Evolutionary conservation across 1,139 yeast genomes (phyloP).

Genomic region (Zygoascus meyerae): DNA sequence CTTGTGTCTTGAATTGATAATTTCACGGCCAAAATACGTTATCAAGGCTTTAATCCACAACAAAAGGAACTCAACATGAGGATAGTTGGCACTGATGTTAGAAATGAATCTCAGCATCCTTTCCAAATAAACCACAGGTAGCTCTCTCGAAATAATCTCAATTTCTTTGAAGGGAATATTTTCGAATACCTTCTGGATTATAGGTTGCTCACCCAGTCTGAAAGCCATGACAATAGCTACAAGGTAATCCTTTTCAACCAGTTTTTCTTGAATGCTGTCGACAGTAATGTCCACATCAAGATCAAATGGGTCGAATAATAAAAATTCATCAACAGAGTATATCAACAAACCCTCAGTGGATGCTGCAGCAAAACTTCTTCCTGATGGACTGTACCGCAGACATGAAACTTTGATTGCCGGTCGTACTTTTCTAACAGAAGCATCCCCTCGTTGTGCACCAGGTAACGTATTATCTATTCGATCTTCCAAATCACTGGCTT

Average conservation of each 20-base stretch:
- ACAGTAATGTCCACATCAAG: slow-evolving; percentile 91
- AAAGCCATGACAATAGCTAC: slow-evolving; percentile 89
- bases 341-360: slow-evolving; percentile 89
- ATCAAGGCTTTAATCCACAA: slow-evolving; percentile 72
- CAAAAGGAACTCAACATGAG: slow-evolving; percentile 78
- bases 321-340: slow-evolving; percentile 69
- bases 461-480: slow-evolving; percentile 73
- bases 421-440: slow-evolving; percentile 67
- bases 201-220: slow-evolving; percentile 74
- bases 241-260: slow-evolving; percentile 65
- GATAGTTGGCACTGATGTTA: slow-evolving; percentile 62
- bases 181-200: slow-evolving; percentile 72
- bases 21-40: slow-evolving; percentile 70
- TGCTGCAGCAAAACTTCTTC: slow-evolving; percentile 89
- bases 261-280: slow-evolving; percentile 56
- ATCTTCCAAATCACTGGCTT: slow-evolving; percentile 79
- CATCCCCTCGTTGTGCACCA: slow-evolving; percentile 84
- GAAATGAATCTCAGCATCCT: slow-evolving; percentile 69
- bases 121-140: slow-evolving; percentile 74
- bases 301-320: slow-evolving; percentile 90
- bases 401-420: slow-evolving; percentile 78
- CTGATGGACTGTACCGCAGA: slow-evolving; percentile 82
- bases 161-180: slow-evolving; percentile 71
- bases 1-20: slow-evolving; percentile 56
- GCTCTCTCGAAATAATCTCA: slow-evolving; percentile 52